A percentile compares a stretch with the other conserved stretches of the same genome.
phyloP scores from a whole-genome alignment of 2,329 filamentous ascomycete genomes.

The Verticillium klebahnii region DNA sequence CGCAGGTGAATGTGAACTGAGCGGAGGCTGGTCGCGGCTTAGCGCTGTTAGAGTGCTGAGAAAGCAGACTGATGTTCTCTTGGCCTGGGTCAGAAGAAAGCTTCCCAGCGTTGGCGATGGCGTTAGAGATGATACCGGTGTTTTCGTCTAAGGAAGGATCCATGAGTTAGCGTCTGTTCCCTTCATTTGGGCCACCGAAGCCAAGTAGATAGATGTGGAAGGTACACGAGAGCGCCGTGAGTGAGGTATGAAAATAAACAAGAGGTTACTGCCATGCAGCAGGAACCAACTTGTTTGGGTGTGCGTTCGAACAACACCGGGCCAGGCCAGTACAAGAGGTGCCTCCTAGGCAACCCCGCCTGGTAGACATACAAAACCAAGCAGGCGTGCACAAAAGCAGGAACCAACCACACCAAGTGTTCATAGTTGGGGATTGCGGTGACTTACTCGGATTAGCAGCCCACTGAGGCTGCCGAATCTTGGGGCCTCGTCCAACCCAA shows the following conservation, averaged over 20 bases:
- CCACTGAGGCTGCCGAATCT: conserved; percentile 39
- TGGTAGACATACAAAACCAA: not conserved
- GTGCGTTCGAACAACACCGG: not conserved
- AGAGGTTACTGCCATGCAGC: not conserved
- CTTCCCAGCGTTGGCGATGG: conserved; percentile 84
- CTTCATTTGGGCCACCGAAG: not conserved
- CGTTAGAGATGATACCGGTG: conserved; percentile 80
- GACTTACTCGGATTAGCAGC: conserved; percentile 42
- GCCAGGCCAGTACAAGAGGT: not conserved
- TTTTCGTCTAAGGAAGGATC: conserved; percentile 37
- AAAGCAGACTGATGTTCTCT: conserved; percentile 74
- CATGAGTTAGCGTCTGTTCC: not conserved
- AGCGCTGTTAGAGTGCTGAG: conserved; percentile 56
- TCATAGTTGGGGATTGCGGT: not conserved
- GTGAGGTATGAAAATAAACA: not conserved
- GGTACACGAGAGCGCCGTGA: conserved; percentile 12
- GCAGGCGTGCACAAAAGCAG: not conserved
- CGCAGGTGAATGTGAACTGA: conserved; percentile 95
- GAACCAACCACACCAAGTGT: too few species aligned
- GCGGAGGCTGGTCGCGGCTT: conserved; percentile 67
- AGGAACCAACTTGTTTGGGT: too few species aligned
- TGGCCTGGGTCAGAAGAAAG: conserved; percentile 60
- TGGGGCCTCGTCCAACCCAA: conserved; percentile 46
- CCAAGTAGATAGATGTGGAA: not conserved
- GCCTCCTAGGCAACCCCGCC: not conserved